Evolutionary conservation across 129 eudicot genomes (phyloP).

Genomic region (Helichrysum umbraculigerum): DNA sequence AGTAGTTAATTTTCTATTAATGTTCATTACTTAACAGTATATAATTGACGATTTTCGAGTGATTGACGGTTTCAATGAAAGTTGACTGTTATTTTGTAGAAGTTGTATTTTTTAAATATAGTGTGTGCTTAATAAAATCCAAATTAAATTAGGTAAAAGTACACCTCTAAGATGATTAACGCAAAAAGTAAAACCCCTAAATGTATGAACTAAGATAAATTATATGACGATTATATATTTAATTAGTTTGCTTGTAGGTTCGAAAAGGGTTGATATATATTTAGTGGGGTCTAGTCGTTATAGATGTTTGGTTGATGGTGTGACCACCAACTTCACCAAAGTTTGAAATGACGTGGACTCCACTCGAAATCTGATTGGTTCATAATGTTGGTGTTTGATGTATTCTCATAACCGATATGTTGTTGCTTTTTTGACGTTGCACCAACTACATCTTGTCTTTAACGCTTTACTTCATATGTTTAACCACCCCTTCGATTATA

Average conservation of each 20-base stretch:
- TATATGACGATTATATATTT: neutral
- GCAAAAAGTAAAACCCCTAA: neutral
- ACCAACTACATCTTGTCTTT: slow-evolving; percentile 31
- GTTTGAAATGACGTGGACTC: slow-evolving; percentile 23
- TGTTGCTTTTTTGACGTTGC: slow-evolving; percentile 32
- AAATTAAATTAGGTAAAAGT: neutral
- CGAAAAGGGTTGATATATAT: neutral
- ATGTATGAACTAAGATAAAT: neutral
- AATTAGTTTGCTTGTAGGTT: slow-evolving; percentile 3
- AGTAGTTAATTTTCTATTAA: too few relatives aligned
- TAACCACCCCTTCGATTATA: slow-evolving; percentile 12
- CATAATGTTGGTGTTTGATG: slow-evolving; percentile 31
- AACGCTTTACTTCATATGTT: slow-evolving; percentile 22
- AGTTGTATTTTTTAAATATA: too few relatives aligned
- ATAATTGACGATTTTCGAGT: too few relatives aligned
- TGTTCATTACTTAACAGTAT: too few relatives aligned
- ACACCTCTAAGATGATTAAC: too few relatives aligned
- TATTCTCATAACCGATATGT: slow-evolving; percentile 26
- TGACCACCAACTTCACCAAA: slow-evolving; percentile 24
- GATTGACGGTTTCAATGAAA: too few relatives aligned
- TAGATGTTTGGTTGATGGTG: slow-evolving; percentile 27
- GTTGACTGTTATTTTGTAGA: too few relatives aligned
- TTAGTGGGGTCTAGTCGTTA: slow-evolving; percentile 22
- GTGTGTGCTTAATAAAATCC: too few relatives aligned
- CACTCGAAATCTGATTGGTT: slow-evolving; percentile 27